Conservation (phyloP, 768 basidiomycete genomes). For the Boletus barrowsii region DNA sequence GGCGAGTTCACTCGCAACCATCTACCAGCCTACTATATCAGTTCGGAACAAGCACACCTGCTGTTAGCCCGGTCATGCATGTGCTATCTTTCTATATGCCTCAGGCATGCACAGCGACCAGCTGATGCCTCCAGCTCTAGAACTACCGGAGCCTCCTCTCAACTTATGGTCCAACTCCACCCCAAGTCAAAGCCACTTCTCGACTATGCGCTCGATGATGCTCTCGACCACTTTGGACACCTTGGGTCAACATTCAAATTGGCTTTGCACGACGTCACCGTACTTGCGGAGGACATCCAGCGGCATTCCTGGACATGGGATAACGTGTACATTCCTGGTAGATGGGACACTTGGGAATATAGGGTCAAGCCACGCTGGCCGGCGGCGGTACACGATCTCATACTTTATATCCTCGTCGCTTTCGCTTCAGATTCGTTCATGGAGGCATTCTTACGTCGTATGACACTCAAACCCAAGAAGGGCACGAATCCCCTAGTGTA, state of each 20-base stretch:
- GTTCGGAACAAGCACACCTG: not conserved
- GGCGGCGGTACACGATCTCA: not conserved
- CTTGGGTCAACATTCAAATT: not conserved
- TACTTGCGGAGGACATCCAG: not conserved
- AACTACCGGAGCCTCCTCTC: not conserved
- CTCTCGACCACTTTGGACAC: not conserved
- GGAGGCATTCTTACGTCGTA: not conserved
- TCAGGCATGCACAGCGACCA: not conserved
- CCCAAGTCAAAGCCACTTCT: not conserved
- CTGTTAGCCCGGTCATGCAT: not conserved
- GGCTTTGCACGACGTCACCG: not conserved
- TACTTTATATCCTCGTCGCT: not conserved
- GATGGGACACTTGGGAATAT: too few species aligned
- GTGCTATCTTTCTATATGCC: slow-evolving; percentile 5
- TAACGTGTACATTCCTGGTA: not conserved
- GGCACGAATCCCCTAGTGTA: slow-evolving; percentile 6
- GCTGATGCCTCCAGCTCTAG: not conserved
- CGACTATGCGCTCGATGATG: not conserved
- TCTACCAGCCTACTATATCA: not conserved
- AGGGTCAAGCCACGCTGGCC: not conserved
- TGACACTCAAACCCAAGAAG: not conserved
- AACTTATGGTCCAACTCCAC: not conserved
- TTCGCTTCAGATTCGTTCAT: not conserved
- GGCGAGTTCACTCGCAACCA: not conserved
- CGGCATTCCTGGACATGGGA: not conserved